Evolutionary conservation across 805 yeast genomes (phyloP), one percentile per base, ranked within the genome.

Genomic region (Brettanomyces sp.): DNA sequence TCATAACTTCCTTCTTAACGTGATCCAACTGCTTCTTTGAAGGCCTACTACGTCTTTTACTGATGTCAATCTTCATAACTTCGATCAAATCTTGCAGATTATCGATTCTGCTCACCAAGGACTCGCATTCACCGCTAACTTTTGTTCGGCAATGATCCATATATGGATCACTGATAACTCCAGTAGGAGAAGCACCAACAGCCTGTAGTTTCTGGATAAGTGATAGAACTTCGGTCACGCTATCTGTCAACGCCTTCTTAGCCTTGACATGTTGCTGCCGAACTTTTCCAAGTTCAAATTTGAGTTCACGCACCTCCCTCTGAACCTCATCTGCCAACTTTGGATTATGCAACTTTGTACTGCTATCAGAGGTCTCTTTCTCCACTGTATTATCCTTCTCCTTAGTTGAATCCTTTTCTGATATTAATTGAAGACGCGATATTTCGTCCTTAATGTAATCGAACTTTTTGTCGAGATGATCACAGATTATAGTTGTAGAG

Each of bases 51-150:
- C 96, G 95, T 51, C 97, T 75, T 49, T 81, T 83, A 0, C 96
- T 95, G 12, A 93, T 96, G 64, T 90, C 98, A 54, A 87, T 81
- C 46, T 96, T 72, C 45, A 91, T 67, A 0, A 86, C 86, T 58
- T 93, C 99, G 60, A 93, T 85, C 8, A 85, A 64, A 63, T 93
- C 99, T 58, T 90, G 96, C 18, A 93, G 67, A 53, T 88, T 96
- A 60, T 93, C 99, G 4, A 91, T 91, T 51, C 74, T 77, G 0
- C 91, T 80, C 33, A 93, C 70, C 8, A 93, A 64, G 0, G 60
- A 56, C 59, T 88, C 96, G 6, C 95, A 82, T 13, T 85, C 90
- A 40, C 76, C 78, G 6, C 95, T 85, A 23, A 93, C 70, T 54
- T 78, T 80, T 4, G 67, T 59, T 57, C 86, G 88, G 45, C 95